A percentile compares a stretch with the other conserved stretches of the same genome.
Conservation (phyloP, 352 stramenopile genomes). For the Globisporangium irregulare region DNA sequence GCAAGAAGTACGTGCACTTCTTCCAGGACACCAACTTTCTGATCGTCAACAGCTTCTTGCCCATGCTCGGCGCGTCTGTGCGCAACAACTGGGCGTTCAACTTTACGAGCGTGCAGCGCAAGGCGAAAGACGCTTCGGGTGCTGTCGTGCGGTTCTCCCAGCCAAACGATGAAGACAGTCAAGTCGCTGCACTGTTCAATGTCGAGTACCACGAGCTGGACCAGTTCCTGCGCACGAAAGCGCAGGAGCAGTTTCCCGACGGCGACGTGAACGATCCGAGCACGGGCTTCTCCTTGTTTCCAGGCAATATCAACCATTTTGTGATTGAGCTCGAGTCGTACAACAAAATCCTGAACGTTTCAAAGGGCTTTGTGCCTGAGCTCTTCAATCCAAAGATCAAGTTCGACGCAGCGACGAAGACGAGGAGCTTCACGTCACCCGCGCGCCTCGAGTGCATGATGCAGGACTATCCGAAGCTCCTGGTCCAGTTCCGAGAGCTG, state of each 20-base stretch:
- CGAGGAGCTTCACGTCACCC: constrained; percentile 48
- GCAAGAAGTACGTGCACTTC: constrained; percentile 96
- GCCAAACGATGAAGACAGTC: background rate
- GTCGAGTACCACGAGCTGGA: constrained; percentile 79
- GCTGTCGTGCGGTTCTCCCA: constrained; percentile 55
- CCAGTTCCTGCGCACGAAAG: constrained; percentile 51
- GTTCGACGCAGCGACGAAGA: constrained; percentile 15
- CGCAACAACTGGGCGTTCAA: constrained; percentile 90
- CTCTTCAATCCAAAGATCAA: constrained; percentile 72
- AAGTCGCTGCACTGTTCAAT: constrained; percentile 48
- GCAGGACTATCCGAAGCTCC: constrained; percentile 70
- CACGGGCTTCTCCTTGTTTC: constrained; percentile 59
- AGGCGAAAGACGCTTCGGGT: constrained; percentile 90
- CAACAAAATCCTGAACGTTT: constrained; percentile 40
- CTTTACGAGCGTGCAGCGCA: constrained; percentile 91
- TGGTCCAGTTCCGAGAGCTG: constrained; percentile 28
- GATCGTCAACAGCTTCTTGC: constrained; percentile 90
- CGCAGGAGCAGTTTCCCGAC: constrained; percentile 39
- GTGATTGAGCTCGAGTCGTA: constrained; percentile 51
- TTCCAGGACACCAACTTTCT: constrained; percentile 95
- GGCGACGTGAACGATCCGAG: constrained; percentile 58
- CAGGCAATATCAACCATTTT: constrained; percentile 77
- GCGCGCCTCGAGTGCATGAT: constrained; percentile 79
- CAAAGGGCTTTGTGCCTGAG: constrained; percentile 57
- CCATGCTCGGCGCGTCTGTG: constrained; percentile 87